Conservation (phyloP, 169 alveolate genomes). For the Eimeria necatrix region DNA sequence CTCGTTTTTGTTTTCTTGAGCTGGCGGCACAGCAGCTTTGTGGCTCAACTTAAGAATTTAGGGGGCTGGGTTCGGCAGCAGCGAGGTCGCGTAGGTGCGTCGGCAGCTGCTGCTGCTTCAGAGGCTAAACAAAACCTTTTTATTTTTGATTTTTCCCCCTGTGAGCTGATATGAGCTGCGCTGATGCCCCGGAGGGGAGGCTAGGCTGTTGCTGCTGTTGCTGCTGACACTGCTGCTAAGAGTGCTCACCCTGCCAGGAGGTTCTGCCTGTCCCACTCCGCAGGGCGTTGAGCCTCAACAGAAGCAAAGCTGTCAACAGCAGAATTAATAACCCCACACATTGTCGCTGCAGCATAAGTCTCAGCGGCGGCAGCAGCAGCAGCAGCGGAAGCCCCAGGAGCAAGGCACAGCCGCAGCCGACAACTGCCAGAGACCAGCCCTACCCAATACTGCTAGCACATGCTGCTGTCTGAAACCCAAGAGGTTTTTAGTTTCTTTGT, state of each 20-base stretch:
- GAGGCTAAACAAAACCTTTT: neutral
- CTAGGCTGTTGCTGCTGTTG: neutral
- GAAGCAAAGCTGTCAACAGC: neutral
- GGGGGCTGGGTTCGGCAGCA: too few species aligned
- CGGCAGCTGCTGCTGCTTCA: neutral
- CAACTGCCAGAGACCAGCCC: neutral
- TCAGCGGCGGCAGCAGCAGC: neutral
- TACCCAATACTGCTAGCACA: neutral
- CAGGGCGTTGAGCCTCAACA: neutral
- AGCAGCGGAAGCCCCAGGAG: conserved; percentile 47
- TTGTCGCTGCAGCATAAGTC: neutral
- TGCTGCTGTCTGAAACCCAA: neutral
- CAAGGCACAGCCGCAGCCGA: conserved; percentile 37
- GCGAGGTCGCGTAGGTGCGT: neutral
- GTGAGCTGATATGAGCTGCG: too few species aligned
- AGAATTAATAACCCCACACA: neutral
- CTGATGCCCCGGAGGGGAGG: too few species aligned
- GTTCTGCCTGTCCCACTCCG: too few species aligned
- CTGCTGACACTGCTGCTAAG: neutral
- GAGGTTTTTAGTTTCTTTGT: neutral
- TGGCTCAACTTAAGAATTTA: too few species aligned
- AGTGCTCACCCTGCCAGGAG: too few species aligned
- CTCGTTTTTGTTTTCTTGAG: too few species aligned
- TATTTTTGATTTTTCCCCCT: too few species aligned
- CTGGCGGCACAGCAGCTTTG: too few species aligned